Conservation (phyloP, 306 rosid genomes). For the Mimosa bimucronata region DNA sequence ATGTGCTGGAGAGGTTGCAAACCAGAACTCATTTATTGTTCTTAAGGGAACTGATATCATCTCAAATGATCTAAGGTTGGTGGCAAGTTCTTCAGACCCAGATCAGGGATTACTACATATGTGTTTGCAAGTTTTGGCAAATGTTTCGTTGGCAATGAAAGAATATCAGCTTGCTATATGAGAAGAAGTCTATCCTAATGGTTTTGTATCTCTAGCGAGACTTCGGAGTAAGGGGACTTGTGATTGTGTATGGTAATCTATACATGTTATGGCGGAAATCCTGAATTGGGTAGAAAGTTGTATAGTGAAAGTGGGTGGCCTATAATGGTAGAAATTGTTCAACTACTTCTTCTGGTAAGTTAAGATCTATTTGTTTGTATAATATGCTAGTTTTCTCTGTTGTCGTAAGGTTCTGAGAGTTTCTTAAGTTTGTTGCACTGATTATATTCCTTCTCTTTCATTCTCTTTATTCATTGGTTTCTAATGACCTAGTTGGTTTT, state of each 20-base stretch:
- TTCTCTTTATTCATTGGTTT: constrained; percentile 20
- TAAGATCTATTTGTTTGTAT: neutral
- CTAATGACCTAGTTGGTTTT: constrained; percentile 56
- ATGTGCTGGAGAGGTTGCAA: constrained; percentile 67
- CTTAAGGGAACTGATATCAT: constrained; percentile 53
- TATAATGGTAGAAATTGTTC: constrained; percentile 53
- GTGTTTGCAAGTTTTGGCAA: constrained; percentile 81
- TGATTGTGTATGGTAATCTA: constrained; percentile 80
- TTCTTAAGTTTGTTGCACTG: neutral
- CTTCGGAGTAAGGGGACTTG: constrained; percentile 50
- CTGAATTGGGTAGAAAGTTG: constrained; percentile 46
- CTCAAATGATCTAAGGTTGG: constrained; percentile 45
- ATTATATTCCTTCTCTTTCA: neutral
- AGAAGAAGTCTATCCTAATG: constrained; percentile 49
- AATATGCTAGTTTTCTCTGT: constrained; percentile 1
- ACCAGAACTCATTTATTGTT: constrained; percentile 61
- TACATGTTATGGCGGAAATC: constrained; percentile 55
- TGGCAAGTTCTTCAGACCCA: constrained; percentile 35
- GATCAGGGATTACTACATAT: constrained; percentile 48
- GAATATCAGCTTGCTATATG: constrained; percentile 63
- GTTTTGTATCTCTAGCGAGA: constrained; percentile 55
- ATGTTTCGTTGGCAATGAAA: constrained; percentile 75
- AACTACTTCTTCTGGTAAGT: constrained; percentile 61
- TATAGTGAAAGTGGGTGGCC: constrained; percentile 54
- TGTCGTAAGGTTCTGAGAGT: neutral